Percentiles rank a stretch among this genome's conserved stretches.
phyloP scores from a whole-genome alignment of 371 early-diverging fungal species.

The Mortierella sp. region DNA sequence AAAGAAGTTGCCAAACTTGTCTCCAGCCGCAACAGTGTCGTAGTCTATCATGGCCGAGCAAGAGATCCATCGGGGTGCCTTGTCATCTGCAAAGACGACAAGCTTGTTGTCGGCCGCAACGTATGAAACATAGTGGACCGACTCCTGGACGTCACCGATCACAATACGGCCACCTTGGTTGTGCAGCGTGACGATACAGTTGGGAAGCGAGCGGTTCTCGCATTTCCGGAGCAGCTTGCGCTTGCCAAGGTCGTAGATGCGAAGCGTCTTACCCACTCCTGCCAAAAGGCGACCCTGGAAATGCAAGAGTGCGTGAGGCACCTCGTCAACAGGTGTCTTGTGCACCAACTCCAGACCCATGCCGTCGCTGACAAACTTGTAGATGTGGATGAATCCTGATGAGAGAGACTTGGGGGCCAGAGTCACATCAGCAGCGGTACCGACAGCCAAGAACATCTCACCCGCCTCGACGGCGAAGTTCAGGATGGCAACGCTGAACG shows the following conservation, averaged over 20 bases:
- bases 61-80: constrained; percentile 91
- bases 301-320: constrained; percentile 85
- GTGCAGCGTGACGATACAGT: constrained; percentile 77
- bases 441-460: constrained; percentile 85
- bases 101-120: constrained; percentile 83
- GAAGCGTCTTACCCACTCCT: constrained; percentile 88
- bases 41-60: constrained; percentile 88
- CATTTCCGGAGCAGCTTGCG: constrained; percentile 93
- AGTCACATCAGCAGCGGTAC: constrained; percentile 83
- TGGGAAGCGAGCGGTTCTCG: constrained; percentile 84
- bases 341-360: constrained; percentile 84
- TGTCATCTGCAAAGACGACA: constrained; percentile 94
- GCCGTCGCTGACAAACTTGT: constrained; percentile 77
- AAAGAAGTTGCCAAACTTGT: constrained; percentile 97
- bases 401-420: constrained; percentile 81
- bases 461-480: constrained; percentile 72
- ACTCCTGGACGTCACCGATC: constrained; percentile 91
- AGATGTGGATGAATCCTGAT: constrained; percentile 82
- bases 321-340: constrained; percentile 87
- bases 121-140: constrained; percentile 86
- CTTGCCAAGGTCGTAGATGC: constrained; percentile 95
- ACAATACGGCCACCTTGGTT: constrained; percentile 91
- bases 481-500: constrained; percentile 83
- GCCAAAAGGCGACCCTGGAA: constrained; percentile 95
- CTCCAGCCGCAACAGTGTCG: constrained; percentile 93